Evolutionary conservation across 129 eudicot species (phyloP).

Genomic region (Smallanthus sonchifolius): DNA sequence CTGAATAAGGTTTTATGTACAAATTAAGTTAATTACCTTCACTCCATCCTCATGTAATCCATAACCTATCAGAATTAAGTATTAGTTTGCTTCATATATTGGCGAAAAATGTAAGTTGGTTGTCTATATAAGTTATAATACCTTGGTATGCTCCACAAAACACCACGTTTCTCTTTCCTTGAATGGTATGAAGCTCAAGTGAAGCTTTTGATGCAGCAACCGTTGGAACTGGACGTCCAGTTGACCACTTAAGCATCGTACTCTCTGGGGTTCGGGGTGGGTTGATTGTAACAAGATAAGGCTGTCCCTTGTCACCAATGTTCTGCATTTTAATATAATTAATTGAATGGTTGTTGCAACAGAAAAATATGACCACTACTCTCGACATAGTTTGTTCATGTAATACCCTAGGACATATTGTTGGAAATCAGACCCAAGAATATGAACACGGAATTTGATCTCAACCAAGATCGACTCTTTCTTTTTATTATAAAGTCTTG

Average conservation of each 20-base stretch:
- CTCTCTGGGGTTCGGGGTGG: slow-evolving; percentile 52
- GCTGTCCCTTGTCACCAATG: slow-evolving; percentile 28
- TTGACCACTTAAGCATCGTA: slow-evolving; percentile 63
- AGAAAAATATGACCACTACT: not conserved
- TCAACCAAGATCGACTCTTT: too few relatives aligned
- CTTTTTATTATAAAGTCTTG: too few relatives aligned
- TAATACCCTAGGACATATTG: too few relatives aligned
- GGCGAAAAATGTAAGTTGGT: not conserved
- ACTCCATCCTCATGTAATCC: slow-evolving; percentile 87
- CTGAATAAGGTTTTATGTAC: not conserved
- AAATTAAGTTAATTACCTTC: slow-evolving; percentile 45
- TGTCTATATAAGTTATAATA: not conserved
- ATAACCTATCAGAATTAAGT: slow-evolving; percentile 44
- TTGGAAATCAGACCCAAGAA: too few relatives aligned
- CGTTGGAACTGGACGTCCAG: slow-evolving; percentile 65
- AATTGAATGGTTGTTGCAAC: not conserved
- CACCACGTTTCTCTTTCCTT: slow-evolving; percentile 84
- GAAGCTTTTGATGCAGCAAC: slow-evolving; percentile 88
- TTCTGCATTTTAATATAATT: slow-evolving; percentile 43
- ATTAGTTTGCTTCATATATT: not conserved
- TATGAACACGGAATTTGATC: too few relatives aligned
- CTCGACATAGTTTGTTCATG: too few relatives aligned
- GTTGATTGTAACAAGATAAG: slow-evolving; percentile 67
- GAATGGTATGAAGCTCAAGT: slow-evolving; percentile 50
- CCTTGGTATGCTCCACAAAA: slow-evolving; percentile 94